Base-by-base conservation (phyloP, 257 asterid species). In the Gentiana dahurica region DNA sequence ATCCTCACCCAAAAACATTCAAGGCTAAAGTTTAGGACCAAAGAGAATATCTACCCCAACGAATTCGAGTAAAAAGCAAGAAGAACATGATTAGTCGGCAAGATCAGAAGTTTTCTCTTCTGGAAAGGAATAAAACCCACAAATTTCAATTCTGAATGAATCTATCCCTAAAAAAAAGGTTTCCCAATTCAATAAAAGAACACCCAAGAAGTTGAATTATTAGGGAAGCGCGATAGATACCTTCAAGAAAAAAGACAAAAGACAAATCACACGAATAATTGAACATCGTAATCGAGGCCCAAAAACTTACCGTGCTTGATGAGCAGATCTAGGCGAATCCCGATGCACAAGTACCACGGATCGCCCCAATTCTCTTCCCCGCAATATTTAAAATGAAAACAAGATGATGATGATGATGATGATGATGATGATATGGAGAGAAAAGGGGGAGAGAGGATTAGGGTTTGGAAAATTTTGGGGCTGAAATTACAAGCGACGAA, bases 271-370 rank as follows among this genome's bases (percentile, higher is more conserved):
- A 10, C 4, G 4, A 56, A 8, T 32, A 37, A 54, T 13, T 34
- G 24, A 65, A 8, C 55, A 59, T 59, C 65, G 24, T 11, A 59
- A 54, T 52, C 8, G 45, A 10, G 34, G 15, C 52, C 36, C 8
- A 12, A 35, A 9, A 6, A 49, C 51, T 45, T 45, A 52, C 65
- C 65, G 65, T 47, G 53, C 38, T 59, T 58, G 61, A 53, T 52
- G 52, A 57, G 61, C 71, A 66, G 71, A 66, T 66, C 71, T 49
- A 53, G 32, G 56, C 65, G 53, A 57, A 66, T 66, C 61, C 61
- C 52, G 8, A 10, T 12, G 7, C 51, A 10, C 49, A 59, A 24
- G 34, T 37, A 11, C 64, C 12, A 56, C 54, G 6, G 36, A 36
- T 10, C 49, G 35, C 47, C 51, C 38, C 36, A 55, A 59, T 36